A percentile compares a stretch with the other conserved stretches of the same genome.
phyloP scores from a whole-genome alignment of 140 eudicot genomes.

The Bidens hawaiensis region DNA sequence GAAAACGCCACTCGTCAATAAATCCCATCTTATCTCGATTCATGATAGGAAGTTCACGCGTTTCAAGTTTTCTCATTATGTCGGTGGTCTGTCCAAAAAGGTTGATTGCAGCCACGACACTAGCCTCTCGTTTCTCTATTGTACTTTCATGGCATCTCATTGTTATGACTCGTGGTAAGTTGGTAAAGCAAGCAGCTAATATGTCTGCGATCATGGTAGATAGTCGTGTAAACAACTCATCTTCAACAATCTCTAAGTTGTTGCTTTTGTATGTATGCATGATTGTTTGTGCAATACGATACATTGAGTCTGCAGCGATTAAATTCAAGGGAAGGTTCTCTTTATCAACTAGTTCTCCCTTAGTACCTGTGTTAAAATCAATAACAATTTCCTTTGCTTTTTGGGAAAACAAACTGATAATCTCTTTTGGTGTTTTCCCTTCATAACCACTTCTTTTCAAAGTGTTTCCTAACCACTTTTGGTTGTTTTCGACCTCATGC shows the following conservation, averaged over 20 bases:
- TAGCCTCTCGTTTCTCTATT: too few relatives aligned
- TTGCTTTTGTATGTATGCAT: conserved; percentile 5
- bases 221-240: conserved; percentile 17
- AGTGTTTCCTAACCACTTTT: conserved; percentile 30
- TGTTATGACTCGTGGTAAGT: too few relatives aligned
- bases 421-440: background rate
- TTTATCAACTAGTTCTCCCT: background rate
- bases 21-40: too few relatives aligned
- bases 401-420: background rate
- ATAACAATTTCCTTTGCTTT: background rate
- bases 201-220: conserved; percentile 23
- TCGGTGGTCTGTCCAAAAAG: too few relatives aligned
- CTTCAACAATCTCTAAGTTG: too few relatives aligned
- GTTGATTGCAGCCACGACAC: too few relatives aligned
- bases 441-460: background rate
- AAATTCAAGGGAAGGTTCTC: conserved; percentile 9
- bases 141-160: too few relatives aligned
- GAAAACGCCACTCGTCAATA: too few relatives aligned
- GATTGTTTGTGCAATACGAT: conserved; percentile 17
- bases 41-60: too few relatives aligned
- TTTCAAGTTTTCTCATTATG: too few relatives aligned
- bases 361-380: background rate
- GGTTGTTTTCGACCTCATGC: conserved; percentile 17
- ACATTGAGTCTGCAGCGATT: conserved; percentile 30
- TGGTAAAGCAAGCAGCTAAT: conserved; percentile 6